Percentiles rank a stretch among this genome's conserved stretches.
phyloP scores from a whole-genome alignment of 2,329 filamentous ascomycete genomes.

The Stachybotrys chlorohalonatus region DNA sequence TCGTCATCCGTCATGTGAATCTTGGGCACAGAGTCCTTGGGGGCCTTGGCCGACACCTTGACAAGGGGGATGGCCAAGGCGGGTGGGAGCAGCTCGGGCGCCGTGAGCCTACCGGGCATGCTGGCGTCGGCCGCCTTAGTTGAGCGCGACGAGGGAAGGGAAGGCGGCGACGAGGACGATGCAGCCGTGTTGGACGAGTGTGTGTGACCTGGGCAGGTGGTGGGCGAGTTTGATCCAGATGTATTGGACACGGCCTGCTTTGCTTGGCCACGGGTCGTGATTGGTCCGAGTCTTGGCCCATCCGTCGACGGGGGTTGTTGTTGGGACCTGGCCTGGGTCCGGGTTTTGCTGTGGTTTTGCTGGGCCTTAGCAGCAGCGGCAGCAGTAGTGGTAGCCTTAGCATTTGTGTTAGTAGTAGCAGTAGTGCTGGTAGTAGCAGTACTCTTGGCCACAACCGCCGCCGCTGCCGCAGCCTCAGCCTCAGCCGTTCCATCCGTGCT shows the following conservation, averaged over 20 bases:
- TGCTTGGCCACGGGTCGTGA: conserved; percentile 29
- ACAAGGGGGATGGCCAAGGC: conserved; percentile 7
- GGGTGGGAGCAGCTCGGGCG: conserved; percentile 22
- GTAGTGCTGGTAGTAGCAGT: no score
- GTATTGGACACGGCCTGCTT: conserved; percentile 25
- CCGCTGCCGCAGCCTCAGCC: background rate
- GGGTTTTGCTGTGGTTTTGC: conserved; percentile 9
- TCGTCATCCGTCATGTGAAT: conserved; percentile 17
- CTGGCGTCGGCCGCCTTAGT: conserved; percentile 19
- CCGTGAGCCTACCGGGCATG: conserved; percentile 30
- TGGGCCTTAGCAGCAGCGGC: background rate
- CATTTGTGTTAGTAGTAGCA: conserved; percentile 1
- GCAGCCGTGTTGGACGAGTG: conserved; percentile 9
- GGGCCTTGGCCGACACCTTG: conserved; percentile 13
- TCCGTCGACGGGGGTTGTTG: conserved; percentile 20
- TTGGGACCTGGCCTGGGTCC: conserved; percentile 6
- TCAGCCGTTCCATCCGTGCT: background rate
- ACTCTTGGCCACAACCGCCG: no score
- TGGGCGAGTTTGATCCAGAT: conserved; percentile 26
- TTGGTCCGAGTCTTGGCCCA: conserved; percentile 29
- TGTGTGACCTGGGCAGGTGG: conserved; percentile 9
- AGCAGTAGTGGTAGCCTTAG: conserved; percentile 8
- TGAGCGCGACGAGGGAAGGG: conserved; percentile 7
- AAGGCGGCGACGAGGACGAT: conserved; percentile 2
- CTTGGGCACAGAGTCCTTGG: conserved; percentile 17